Base-by-base conservation (phyloP, 2,329 filamentous ascomycete species). In the Thermoascus crustaceus region DNA sequence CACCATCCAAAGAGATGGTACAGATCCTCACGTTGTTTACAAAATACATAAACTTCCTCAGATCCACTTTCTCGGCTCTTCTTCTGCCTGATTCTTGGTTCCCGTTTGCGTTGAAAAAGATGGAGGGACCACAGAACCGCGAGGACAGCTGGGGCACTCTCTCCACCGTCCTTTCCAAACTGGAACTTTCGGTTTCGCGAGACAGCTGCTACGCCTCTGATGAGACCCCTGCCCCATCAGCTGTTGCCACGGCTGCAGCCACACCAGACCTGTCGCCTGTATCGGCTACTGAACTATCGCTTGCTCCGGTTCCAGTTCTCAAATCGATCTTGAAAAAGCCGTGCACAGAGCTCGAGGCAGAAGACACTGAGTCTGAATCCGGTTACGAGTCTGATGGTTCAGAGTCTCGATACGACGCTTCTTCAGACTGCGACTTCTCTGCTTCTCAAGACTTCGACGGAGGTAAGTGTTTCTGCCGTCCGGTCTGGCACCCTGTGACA, bases 141-240 rank as follows among this genome's bases (percentile, higher is more conserved):
- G 49, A 47, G 40, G 50, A 50, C 39, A 56, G 53, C 20, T 62
- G 58, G 58, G 55, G 60, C 36, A 60, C 57, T 32, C 48, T 60
- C 31, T 58, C 58, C 13, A 58, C 59, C 30, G 45, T 52, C 10
- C 57, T 61, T 19, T 54, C 55, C 16, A 47, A 53, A 16, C 49
- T 60, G n/a, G 57, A 63, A 7, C 47, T 57, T 21, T 60, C 58
- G 9, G 42, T 59, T 17, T 60, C 57, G 19, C 59, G 59, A 22
- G 59, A 62, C 48, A 62, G 58, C 32, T 60, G 55, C 33, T 62
- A 60, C 44, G 55, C 51, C 31, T 63, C 59, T 8, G 59, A 63
- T 38, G 58, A 60, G 37, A 38, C 57, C 16, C 61, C 59, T 13
- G 46, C 54, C 39, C 45, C 50, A 9, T 58, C 58, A n/a, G 51